Conservation (phyloP, 225 moss, liverwort and hornwort species). For the Asterella californica region DNA sequence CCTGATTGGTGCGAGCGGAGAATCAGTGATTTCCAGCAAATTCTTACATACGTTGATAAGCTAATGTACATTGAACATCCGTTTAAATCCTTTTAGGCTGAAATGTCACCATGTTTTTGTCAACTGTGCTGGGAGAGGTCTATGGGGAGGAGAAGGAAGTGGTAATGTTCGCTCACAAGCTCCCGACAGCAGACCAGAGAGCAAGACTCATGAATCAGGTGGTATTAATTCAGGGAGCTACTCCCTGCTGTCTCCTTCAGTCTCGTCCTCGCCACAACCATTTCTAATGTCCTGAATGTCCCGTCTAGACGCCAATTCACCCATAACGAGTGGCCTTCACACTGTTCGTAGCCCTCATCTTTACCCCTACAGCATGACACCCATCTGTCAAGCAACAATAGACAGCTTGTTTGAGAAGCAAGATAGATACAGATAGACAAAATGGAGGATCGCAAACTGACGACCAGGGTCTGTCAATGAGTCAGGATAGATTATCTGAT, state of each 20-base stretch:
- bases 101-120: too few relatives aligned
- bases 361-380: slow-evolving; percentile 31
- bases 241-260: slow-evolving; percentile 63
- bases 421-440: slow-evolving; percentile 25
- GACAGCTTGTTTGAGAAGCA: slow-evolving; percentile 31
- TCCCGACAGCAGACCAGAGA: slow-evolving; percentile 87
- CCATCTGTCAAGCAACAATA: slow-evolving; percentile 23
- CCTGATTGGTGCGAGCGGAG: too few relatives aligned
- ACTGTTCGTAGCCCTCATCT: slow-evolving; percentile 25
- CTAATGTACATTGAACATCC: too few relatives aligned
- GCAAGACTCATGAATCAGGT: slow-evolving; percentile 63
- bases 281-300: slow-evolving; percentile 38
- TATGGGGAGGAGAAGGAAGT: slow-evolving; percentile 85
- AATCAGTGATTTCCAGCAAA: too few relatives aligned
- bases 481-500: slow-evolving; percentile 23
- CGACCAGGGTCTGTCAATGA: slow-evolving; percentile 24
- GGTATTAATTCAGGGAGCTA: slow-evolving; percentile 41
- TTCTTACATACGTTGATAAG: too few relatives aligned
- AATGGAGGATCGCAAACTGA: slow-evolving; percentile 15
- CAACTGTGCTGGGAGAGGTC: slow-evolving; percentile 40
- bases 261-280: slow-evolving; percentile 43
- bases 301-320: slow-evolving; percentile 25
- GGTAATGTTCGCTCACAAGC: slow-evolving; percentile 87
- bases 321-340: slow-evolving; percentile 24
- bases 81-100: too few relatives aligned